Evolutionary conservation across 208 protist species (phyloP).

Genomic region (Angomonas ambiguus): DNA sequence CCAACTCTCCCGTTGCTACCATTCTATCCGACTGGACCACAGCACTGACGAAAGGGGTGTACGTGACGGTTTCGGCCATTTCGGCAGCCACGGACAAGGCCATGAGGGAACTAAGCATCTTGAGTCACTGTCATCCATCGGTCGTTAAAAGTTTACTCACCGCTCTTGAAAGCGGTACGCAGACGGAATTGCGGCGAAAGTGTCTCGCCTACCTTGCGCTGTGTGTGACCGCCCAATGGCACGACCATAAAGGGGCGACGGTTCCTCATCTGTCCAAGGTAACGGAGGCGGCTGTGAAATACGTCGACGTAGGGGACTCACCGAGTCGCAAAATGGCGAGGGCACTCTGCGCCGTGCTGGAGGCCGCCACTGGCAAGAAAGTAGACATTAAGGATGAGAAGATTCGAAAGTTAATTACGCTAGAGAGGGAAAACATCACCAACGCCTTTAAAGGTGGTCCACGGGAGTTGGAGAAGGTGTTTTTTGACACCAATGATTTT

Average conservation of each 20-base stretch:
- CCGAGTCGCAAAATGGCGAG: slow-evolving; percentile 77
- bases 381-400: slow-evolving; percentile 36
- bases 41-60: slow-evolving; percentile 52
- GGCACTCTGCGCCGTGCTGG: slow-evolving; percentile 64
- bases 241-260: background rate
- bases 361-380: slow-evolving; percentile 2
- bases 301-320: slow-evolving; percentile 61
- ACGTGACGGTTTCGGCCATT: slow-evolving; percentile 83
- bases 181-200: slow-evolving; percentile 78
- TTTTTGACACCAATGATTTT: slow-evolving; percentile 55
- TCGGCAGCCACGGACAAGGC: slow-evolving; percentile 57
- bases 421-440: slow-evolving; percentile 43
- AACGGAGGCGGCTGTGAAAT: slow-evolving; percentile 28
- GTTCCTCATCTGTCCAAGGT: slow-evolving; percentile 14
- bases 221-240: slow-evolving; percentile 29
- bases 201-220: slow-evolving; percentile 79
- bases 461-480: slow-evolving; percentile 32
- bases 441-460: slow-evolving; percentile 28
- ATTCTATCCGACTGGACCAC: slow-evolving; percentile 42
- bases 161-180: slow-evolving; percentile 45
- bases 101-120: slow-evolving; percentile 48
- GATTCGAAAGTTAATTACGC: slow-evolving; percentile 45
- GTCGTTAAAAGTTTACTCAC: slow-evolving; percentile 37
- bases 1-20: slow-evolving; percentile 14
- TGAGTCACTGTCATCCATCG: slow-evolving; percentile 42